Percentiles rank a stretch among this genome's conserved stretches.
These are phyloP conservation scores for Pseudocercospora cruenta DNA, from an alignment of 2,329 filamentous ascomycete species.

Conservation along the genomic window DNA sequence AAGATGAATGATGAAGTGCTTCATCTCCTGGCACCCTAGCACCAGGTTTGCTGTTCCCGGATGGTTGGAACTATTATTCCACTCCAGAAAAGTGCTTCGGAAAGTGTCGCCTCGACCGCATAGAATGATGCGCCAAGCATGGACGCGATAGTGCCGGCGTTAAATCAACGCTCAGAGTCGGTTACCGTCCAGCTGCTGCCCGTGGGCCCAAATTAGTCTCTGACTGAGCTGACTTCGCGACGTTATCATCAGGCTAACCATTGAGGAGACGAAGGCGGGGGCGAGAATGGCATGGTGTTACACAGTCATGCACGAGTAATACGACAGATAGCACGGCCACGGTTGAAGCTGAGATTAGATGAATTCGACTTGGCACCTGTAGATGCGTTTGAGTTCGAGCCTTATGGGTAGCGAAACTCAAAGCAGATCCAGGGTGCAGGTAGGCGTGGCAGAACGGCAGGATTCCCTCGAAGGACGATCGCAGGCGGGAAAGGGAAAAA, in stretches of 20 bases:
- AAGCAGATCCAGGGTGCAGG: not conserved
- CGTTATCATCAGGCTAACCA: not conserved
- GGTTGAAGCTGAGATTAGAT: not conserved
- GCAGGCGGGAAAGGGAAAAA: not conserved
- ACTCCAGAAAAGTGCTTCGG: no score
- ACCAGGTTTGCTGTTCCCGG: not conserved
- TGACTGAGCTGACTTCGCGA: not conserved
- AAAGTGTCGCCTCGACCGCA: no score
- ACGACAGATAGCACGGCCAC: not conserved
- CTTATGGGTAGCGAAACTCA: not conserved
- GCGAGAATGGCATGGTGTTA: not conserved
- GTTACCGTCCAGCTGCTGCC: not conserved
- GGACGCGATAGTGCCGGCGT: not conserved
- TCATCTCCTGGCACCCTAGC: not conserved
- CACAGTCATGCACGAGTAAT: not conserved
- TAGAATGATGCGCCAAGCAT: no score
- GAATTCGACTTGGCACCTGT: not conserved
- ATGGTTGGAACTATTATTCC: not conserved
- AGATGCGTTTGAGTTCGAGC: not conserved
- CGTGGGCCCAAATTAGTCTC: not conserved
- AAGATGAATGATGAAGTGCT: not conserved
- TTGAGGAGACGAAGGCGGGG: not conserved
- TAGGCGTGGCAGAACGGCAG: not conserved
- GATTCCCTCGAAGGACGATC: not conserved
- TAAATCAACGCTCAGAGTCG: not conserved